Evolutionary conservation across 768 basidiomycete genomes (phyloP).

Genomic region (Amanita thiersii): DNA sequence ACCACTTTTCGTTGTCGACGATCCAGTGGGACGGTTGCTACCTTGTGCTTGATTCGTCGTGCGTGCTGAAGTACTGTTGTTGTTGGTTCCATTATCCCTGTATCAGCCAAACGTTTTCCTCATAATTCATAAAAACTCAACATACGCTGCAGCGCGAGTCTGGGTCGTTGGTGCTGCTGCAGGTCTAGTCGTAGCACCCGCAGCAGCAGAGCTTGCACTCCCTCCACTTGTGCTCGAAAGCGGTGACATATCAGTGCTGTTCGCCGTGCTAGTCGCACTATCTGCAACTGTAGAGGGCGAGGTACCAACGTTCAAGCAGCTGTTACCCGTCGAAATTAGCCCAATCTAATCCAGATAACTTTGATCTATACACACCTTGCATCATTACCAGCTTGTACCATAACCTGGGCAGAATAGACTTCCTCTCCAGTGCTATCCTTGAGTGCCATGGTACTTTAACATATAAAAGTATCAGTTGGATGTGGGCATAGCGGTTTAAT

Average conservation of each 20-base stretch:
- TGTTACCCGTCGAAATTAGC: background rate
- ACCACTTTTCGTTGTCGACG: too few species aligned
- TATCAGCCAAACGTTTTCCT: too few species aligned
- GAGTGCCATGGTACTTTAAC: constrained; percentile 39
- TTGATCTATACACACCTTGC: constrained; percentile 19
- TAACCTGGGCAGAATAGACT: constrained; percentile 40
- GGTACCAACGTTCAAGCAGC: constrained; percentile 1
- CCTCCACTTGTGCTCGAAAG: background rate
- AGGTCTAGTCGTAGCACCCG: constrained; percentile 6
- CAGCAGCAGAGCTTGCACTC: constrained; percentile 1
- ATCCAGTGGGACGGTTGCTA: too few species aligned
- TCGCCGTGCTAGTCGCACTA: too few species aligned
- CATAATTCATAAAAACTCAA: background rate
- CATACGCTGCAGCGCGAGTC: constrained; percentile 3
- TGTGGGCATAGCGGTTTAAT: background rate
- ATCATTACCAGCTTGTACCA: constrained; percentile 26
- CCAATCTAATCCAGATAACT: background rate
- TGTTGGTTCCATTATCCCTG: too few species aligned
- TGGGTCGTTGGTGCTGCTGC: background rate
- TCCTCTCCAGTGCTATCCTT: constrained; percentile 50
- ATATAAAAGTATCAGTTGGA: background rate
- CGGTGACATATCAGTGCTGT: too few species aligned
- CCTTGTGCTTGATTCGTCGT: too few species aligned
- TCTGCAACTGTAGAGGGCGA: background rate
- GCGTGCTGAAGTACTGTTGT: too few species aligned